Conservation (phyloP, 2,329 filamentous ascomycete species). For the Epichloe aotearoae region DNA sequence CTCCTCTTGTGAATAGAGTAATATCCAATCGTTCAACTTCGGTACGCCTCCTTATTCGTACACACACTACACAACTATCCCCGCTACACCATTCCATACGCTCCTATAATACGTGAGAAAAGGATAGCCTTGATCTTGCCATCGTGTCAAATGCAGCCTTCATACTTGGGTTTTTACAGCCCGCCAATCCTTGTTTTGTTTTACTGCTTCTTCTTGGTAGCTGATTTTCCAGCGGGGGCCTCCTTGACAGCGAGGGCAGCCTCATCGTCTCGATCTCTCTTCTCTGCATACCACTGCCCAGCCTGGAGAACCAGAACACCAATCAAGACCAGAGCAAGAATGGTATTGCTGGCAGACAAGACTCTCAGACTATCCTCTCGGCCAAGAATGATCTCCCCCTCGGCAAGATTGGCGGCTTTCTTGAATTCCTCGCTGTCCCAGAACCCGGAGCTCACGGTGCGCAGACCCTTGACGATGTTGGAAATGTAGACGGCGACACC, state of each 20-base stretch:
- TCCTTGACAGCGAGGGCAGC: slow-evolving; percentile 42
- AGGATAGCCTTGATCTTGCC: background rate
- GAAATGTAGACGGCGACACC: slow-evolving; percentile 87
- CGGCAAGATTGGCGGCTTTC: slow-evolving; percentile 26
- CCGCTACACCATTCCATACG: background rate
- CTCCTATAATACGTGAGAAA: background rate
- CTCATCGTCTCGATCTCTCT: slow-evolving; percentile 74
- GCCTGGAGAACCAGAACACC: slow-evolving; percentile 88
- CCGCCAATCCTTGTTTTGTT: background rate
- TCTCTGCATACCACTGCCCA: slow-evolving; percentile 96
- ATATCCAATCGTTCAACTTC: background rate
- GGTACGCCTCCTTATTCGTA: background rate
- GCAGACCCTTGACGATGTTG: slow-evolving; percentile 91
- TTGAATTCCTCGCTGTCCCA: slow-evolving; percentile 36
- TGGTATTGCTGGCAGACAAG: slow-evolving; percentile 87
- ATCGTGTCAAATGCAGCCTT: background rate
- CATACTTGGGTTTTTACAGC: background rate
- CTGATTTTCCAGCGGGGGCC: slow-evolving; percentile 15
- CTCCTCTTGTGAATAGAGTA: background rate
- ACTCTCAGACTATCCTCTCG: slow-evolving; percentile 86
- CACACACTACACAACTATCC: background rate
- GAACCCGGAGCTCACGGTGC: slow-evolving; percentile 62
- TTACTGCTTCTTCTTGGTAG: slow-evolving; percentile 25
- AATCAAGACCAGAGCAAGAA: slow-evolving; percentile 80
- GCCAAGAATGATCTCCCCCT: slow-evolving; percentile 56